A percentile compares a stretch with the other conserved stretches of the same genome.
Conservation (phyloP, 768 basidiomycete species). For the Termitomyces titanicus region DNA sequence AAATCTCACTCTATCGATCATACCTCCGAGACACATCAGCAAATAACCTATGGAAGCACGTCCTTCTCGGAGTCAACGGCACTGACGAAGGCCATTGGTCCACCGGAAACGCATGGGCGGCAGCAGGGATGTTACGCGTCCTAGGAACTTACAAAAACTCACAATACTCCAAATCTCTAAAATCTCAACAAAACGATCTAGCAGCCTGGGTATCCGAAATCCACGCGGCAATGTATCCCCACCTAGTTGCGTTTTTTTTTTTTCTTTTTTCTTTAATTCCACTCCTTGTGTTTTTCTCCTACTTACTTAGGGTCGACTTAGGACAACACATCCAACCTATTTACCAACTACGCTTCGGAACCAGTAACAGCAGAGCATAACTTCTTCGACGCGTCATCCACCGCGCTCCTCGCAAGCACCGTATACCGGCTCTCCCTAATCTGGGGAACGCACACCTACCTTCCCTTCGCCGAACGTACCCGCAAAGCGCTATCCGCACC, state of each 20-base stretch:
- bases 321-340: slow-evolving; percentile 43
- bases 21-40: slow-evolving; percentile 52
- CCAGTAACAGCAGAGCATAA: slow-evolving; percentile 32
- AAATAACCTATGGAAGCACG: slow-evolving; percentile 71
- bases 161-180: slow-evolving; percentile 43
- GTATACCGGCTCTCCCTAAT: slow-evolving; percentile 71
- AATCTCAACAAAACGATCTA: slow-evolving; percentile 54
- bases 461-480: slow-evolving; percentile 56
- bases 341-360: slow-evolving; percentile 71
- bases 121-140: slow-evolving; percentile 83
- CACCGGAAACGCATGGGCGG: slow-evolving; percentile 89
- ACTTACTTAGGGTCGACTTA: slow-evolving; percentile 22
- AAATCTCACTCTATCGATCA: slow-evolving; percentile 67
- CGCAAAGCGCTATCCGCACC: slow-evolving; percentile 36
- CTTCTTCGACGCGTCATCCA: slow-evolving; percentile 73
- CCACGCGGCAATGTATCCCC: slow-evolving; percentile 62
- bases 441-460: slow-evolving; percentile 39
- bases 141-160: slow-evolving; percentile 70
- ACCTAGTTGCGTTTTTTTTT: slow-evolving; percentile 44
- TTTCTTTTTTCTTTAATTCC: slow-evolving; percentile 4
- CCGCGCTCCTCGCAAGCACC: slow-evolving; percentile 70
- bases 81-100: slow-evolving; percentile 77
- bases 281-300: not conserved
- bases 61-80: slow-evolving; percentile 49
- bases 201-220: slow-evolving; percentile 68